A percentile compares a stretch with the other conserved stretches of the same genome.
phyloP scores from a whole-genome alignment of 345 rosid genomes.

The Brassica cretica region DNA sequence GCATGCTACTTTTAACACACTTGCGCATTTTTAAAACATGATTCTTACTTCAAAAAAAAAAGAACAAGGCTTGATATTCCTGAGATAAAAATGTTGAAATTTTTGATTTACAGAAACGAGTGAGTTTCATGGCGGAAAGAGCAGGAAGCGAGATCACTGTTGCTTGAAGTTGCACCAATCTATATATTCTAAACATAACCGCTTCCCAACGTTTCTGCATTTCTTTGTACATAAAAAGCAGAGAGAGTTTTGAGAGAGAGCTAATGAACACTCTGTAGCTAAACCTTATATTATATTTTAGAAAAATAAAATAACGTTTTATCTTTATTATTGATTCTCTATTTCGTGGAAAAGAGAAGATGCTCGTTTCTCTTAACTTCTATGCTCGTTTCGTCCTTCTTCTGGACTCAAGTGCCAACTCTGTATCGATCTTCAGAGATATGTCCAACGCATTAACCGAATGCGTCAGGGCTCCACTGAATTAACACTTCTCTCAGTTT shows the following conservation, averaged over 20 bases:
- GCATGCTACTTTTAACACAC: constrained; percentile 24
- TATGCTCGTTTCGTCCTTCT: constrained; percentile 86
- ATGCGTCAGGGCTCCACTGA: constrained; percentile 93
- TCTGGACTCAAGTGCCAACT: constrained; percentile 84
- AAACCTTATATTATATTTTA: background rate
- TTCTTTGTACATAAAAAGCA: constrained; percentile 32
- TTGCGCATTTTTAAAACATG: background rate
- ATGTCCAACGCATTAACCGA: constrained; percentile 90
- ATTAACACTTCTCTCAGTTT: constrained; percentile 14
- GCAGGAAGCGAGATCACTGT: constrained; percentile 70
- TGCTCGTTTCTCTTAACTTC: constrained; percentile 1
- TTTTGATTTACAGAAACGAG: constrained; percentile 66
- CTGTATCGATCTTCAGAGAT: constrained; percentile 82
- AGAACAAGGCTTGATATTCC: background rate
- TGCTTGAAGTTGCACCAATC: constrained; percentile 37
- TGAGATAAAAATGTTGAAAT: constrained; percentile 10
- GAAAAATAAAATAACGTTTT: background rate
- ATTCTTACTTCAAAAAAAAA: background rate
- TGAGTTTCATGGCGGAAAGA: constrained; percentile 63
- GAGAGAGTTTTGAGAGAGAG: constrained; percentile 19
- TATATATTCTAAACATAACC: background rate
- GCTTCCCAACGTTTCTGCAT: constrained; percentile 31
- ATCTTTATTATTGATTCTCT: constrained; percentile 11
- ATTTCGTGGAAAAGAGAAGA: background rate
- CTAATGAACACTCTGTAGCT: background rate